Evolutionary conservation across 2,329 filamentous ascomycete species (phyloP), one percentile per base, ranked within the genome.

Genomic region (Dothistroma septosporum): DNA sequence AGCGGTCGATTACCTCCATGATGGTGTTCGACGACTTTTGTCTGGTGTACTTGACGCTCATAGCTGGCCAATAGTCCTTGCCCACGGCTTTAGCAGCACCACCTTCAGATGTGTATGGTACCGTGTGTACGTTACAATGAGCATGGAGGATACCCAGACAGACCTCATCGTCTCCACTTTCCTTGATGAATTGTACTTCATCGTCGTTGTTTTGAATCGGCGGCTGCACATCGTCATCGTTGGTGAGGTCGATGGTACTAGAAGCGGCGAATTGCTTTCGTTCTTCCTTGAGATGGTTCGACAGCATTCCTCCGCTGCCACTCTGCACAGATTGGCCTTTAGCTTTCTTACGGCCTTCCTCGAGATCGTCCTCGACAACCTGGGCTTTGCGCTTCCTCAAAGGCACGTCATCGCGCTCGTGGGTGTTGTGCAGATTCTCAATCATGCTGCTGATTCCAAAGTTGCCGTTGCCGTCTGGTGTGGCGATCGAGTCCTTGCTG

Each of bases 1-100:
- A 86, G 64, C 87, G 82, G 71, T 97, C 93, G 44, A 86, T 83
- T 10, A 91, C 87, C 58, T 88, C 82, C 55, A 97, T 91, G 19
- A 65, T 50, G 52, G 72, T 77, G 28, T 75, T 76, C 48, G 50
- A 32, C 10, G 50, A 10, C 11, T 11, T 11, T 86, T 83, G 22
- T 57, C 80, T 79, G 47, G 89, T 81, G 62, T 94, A 80, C 0
- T 86, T 79, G 33, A 96, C 83, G 71, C 89, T 92, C 68, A 94
- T 88, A 14, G 83, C 79, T 2, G 91, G 90, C 84, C 89, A 92
- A 7, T 64, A 59, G 16, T 56, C 65, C 21, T 70, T 57, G 10
- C 53, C 64, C 14, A 66, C 55, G 1, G 31, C 60, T n/a, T 55
- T 58, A 57, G 53, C 63, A 10, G 55, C 53, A 6, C 31, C 31